Conservation (phyloP, 208 protist species). For the Crithidia bombi region DNA sequence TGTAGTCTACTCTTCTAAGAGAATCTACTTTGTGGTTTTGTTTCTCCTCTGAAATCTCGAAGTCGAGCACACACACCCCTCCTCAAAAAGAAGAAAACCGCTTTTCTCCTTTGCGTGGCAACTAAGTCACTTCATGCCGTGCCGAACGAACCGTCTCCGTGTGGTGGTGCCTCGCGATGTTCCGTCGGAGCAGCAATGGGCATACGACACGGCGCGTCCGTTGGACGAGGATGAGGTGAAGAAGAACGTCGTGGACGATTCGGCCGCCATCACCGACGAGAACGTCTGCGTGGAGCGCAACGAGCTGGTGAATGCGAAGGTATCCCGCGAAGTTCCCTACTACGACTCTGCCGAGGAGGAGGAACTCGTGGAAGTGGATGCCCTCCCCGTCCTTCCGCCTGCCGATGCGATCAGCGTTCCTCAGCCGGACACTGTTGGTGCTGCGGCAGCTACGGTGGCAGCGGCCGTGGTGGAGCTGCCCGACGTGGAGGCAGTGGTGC, state of each 20-base stretch:
- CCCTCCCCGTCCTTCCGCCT: background rate
- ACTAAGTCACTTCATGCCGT: background rate
- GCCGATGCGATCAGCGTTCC: background rate
- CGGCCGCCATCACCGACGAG: background rate
- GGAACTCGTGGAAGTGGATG: conserved; percentile 15
- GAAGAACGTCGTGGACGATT: background rate
- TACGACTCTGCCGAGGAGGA: conserved; percentile 14
- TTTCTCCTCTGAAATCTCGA: no score
- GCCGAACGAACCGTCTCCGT: conserved; percentile 9
- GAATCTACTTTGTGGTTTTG: no score
- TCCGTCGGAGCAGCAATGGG: conserved; percentile 18
- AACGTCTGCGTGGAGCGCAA: conserved; percentile 11
- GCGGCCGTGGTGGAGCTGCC: conserved; percentile 18
- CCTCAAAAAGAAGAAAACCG: background rate
- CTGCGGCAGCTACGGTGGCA: background rate
- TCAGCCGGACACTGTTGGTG: background rate
- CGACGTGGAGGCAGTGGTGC: conserved; percentile 27
- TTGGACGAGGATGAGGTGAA: conserved; percentile 12
- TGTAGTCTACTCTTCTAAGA: no score
- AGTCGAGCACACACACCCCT: no score
- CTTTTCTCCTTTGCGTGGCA: background rate
- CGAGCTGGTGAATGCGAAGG: background rate
- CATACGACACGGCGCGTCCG: conserved; percentile 4
- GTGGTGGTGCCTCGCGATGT: conserved; percentile 8
- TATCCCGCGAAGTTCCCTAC: conserved; percentile 16